These are phyloP conservation scores for Sporothrix schenckii DNA, from an alignment of 2,329 filamentous ascomycete genomes.

Conservation along the genomic window DNA sequence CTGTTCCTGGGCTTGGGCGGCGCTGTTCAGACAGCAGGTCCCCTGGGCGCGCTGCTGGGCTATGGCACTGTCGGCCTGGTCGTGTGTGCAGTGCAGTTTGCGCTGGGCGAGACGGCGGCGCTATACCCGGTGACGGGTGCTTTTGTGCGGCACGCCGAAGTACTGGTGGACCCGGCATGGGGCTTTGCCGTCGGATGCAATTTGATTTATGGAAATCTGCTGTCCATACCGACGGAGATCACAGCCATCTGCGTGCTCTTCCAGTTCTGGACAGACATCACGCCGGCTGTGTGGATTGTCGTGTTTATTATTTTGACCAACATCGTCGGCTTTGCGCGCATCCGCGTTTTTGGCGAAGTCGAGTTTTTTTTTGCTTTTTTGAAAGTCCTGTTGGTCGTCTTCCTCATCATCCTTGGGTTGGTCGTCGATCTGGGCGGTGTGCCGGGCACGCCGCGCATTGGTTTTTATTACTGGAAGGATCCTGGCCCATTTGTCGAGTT, in stretches of 20 bases:
- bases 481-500: slow-evolving; percentile 56
- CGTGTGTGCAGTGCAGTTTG: slow-evolving; percentile 74
- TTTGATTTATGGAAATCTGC: slow-evolving; percentile 55
- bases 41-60: slow-evolving; percentile 67
- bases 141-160: slow-evolving; percentile 66
- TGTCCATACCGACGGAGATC: slow-evolving; percentile 55
- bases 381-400: slow-evolving; percentile 62
- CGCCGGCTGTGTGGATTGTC: slow-evolving; percentile 53
- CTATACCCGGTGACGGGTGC: slow-evolving; percentile 76
- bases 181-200: slow-evolving; percentile 54
- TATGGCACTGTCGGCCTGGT: slow-evolving; percentile 71
- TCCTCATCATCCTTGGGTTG: slow-evolving; percentile 59
- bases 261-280: slow-evolving; percentile 58
- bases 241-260: slow-evolving; percentile 62
- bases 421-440: slow-evolving; percentile 61
- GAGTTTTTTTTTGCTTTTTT: slow-evolving; percentile 65
- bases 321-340: slow-evolving; percentile 56
- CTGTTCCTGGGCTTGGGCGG: slow-evolving; percentile 71
- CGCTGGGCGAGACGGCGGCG: slow-evolving; percentile 72
- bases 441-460: slow-evolving; percentile 53
- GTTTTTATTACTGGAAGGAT: slow-evolving; percentile 55
- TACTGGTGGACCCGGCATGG: slow-evolving; percentile 53
- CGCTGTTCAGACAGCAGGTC: slow-evolving; percentile 64
- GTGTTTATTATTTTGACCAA: slow-evolving; percentile 57
- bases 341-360: slow-evolving; percentile 62